Conservation (phyloP, 768 basidiomycete species). For the Coprinellus aureogranulatus region DNA sequence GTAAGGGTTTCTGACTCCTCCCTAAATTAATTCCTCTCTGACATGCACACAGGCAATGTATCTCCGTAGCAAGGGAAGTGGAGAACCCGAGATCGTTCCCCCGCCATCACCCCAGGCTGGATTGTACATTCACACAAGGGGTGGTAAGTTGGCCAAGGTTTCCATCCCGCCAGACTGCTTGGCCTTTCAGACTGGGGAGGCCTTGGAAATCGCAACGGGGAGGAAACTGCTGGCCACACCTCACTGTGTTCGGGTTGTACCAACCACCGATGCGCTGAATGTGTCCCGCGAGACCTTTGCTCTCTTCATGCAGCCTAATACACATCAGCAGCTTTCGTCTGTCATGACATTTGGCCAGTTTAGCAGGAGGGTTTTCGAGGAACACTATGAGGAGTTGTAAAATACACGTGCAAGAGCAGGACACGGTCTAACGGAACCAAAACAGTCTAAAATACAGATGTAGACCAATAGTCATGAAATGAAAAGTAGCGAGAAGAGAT, state of each 20-base stretch:
- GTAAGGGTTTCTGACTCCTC: too few species aligned
- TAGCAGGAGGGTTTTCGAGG: conserved; percentile 74
- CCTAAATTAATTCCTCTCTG: background rate
- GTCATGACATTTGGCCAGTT: conserved; percentile 86
- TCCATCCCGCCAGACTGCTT: conserved; percentile 81
- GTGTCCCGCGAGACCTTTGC: conserved; percentile 87
- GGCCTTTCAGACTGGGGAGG: conserved; percentile 97
- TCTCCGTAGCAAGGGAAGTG: conserved; percentile 47
- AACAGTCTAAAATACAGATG: background rate
- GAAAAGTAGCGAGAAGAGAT: background rate
- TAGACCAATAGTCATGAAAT: background rate
- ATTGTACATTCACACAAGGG: conserved; percentile 86
- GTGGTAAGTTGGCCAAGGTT: conserved; percentile 76
- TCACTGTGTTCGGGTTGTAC: conserved; percentile 84
- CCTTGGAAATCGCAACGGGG: conserved; percentile 84
- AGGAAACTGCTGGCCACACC: conserved; percentile 86
- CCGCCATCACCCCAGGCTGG: conserved; percentile 79
- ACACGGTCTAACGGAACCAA: background rate
- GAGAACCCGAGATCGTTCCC: conserved; percentile 48
- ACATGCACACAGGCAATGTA: conserved; percentile 69
- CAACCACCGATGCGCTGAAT: conserved; percentile 37
- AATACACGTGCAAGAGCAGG: conserved; percentile 2
- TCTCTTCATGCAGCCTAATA: conserved; percentile 87
- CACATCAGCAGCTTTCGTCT: conserved; percentile 66
- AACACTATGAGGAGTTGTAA: conserved; percentile 37